Percentiles rank a stretch among this genome's conserved stretches.
Conservation (phyloP, 768 basidiomycete species). For the Multifurca ochricompacta region DNA sequence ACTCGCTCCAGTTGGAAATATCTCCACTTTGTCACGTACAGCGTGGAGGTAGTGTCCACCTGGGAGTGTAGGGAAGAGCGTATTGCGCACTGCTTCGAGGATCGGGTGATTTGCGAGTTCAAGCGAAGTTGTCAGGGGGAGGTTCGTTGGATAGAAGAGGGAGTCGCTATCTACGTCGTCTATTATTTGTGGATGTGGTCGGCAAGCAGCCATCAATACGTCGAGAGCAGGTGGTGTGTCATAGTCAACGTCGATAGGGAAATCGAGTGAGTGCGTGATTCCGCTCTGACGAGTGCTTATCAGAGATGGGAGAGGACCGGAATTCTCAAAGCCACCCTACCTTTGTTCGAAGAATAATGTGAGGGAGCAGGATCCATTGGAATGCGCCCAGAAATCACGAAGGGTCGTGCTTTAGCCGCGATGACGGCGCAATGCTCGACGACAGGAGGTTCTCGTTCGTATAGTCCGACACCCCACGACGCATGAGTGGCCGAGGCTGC, state of each 20-base stretch:
- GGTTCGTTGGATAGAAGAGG: constrained; percentile 62
- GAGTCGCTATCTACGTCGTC: constrained; percentile 51
- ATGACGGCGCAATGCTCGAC: constrained; percentile 50
- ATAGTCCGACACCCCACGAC: constrained; percentile 35
- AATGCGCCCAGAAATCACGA: constrained; percentile 59
- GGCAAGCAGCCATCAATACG: constrained; percentile 67
- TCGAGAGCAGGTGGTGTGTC: constrained; percentile 71
- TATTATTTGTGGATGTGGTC: constrained; percentile 50
- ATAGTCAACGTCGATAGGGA: constrained; percentile 71
- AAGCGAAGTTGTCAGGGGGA: constrained; percentile 67
- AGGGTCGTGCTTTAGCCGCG: constrained; percentile 51
- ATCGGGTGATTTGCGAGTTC: constrained; percentile 79
- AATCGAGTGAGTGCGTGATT: constrained; percentile 73
- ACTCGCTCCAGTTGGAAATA: constrained; percentile 52
- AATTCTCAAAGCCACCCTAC: constrained; percentile 31
- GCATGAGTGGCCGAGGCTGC: constrained; percentile 19
- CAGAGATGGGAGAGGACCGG: neutral
- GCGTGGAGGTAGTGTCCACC: constrained; percentile 63
- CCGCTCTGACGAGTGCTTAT: constrained; percentile 43
- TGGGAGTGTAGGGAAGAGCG: constrained; percentile 66
- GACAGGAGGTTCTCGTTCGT: constrained; percentile 48
- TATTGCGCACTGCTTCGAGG: constrained; percentile 63
- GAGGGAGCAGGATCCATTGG: constrained; percentile 59
- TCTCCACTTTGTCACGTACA: constrained; percentile 60
- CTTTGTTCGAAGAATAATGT: constrained; percentile 76